Percentiles rank a stretch among this genome's conserved stretches.
phyloP scores from a whole-genome alignment of 352 stramenopile genomes.

The Phytopythium boreale region DNA sequence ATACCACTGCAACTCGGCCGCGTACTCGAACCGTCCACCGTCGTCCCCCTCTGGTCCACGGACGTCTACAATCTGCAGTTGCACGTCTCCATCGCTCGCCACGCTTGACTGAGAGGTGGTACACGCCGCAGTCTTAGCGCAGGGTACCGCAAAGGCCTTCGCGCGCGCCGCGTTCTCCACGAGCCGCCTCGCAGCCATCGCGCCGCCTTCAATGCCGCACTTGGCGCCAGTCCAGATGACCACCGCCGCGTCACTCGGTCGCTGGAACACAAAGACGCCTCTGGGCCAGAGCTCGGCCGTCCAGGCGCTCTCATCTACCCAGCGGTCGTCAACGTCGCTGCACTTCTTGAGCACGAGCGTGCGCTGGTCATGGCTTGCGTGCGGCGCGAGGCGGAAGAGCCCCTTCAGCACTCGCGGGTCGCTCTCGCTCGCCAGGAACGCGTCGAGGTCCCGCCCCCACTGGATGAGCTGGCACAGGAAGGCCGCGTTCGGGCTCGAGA shows the following conservation, averaged over 20 bases:
- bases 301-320: conserved; percentile 8
- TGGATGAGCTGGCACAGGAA: conserved; percentile 71
- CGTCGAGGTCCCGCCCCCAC: conserved; percentile 46
- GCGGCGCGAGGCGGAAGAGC: conserved; percentile 43
- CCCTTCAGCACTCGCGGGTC: conserved; percentile 7
- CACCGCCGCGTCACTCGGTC: conserved; percentile 7
- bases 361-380: conserved; percentile 40
- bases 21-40: neutral
- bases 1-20: neutral
- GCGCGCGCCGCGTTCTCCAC: neutral
- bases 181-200: conserved; percentile 9
- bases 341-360: conserved; percentile 54
- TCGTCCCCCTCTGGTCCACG: conserved; percentile 8
- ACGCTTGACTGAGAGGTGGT: neutral
- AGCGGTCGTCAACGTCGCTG: neutral
- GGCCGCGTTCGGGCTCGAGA: conserved; percentile 58
- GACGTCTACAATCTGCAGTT: conserved; percentile 13
- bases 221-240: conserved; percentile 37
- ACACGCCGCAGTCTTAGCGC: neutral
- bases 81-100: neutral
- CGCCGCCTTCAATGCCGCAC: conserved; percentile 26
- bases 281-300: conserved; percentile 29
- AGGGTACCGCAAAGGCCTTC: neutral
- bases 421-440: neutral
- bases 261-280: conserved; percentile 49